phyloP scores from a whole-genome alignment of 805 yeast species.

The Deakozyma indianensis region DNA sequence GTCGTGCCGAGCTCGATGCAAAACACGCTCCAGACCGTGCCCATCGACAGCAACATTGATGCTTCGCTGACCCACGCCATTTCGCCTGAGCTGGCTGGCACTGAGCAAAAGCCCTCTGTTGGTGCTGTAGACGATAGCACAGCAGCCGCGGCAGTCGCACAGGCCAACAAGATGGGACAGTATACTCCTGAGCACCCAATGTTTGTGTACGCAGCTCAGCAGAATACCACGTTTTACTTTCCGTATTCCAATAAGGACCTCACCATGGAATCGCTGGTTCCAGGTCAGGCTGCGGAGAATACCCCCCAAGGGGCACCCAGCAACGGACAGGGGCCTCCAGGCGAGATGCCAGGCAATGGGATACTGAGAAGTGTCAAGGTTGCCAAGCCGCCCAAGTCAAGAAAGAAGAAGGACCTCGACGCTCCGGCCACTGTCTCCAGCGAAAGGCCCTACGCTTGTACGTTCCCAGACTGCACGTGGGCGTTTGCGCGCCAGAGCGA shows the following conservation, averaged over 20 bases:
- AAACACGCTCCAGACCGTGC: too few species aligned
- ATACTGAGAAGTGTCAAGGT: background rate
- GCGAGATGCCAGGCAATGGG: too few species aligned
- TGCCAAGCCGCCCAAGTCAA: background rate
- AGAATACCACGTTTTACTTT: background rate
- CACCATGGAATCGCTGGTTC: background rate
- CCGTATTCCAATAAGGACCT: background rate
- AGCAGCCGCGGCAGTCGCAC: background rate
- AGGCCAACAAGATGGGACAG: background rate
- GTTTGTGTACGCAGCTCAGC: background rate
- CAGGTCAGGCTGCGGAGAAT: background rate
- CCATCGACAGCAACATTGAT: background rate
- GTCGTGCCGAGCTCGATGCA: too few species aligned
- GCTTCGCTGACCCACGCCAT: background rate
- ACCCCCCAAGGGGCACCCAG: background rate
- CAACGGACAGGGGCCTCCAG: background rate
- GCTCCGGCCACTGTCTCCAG: slow-evolving; percentile 4
- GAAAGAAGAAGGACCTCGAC: slow-evolving; percentile 1
- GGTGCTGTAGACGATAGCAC: background rate
- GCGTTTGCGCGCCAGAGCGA: slow-evolving; percentile 58
- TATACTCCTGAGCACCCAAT: background rate
- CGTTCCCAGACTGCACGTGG: slow-evolving; percentile 42
- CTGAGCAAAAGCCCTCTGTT: background rate
- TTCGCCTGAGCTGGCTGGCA: background rate
- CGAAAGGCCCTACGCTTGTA: slow-evolving; percentile 23